Evolutionary conservation across 208 protist species (phyloP).

Genomic region (Vickermania spadyakhi): DNA sequence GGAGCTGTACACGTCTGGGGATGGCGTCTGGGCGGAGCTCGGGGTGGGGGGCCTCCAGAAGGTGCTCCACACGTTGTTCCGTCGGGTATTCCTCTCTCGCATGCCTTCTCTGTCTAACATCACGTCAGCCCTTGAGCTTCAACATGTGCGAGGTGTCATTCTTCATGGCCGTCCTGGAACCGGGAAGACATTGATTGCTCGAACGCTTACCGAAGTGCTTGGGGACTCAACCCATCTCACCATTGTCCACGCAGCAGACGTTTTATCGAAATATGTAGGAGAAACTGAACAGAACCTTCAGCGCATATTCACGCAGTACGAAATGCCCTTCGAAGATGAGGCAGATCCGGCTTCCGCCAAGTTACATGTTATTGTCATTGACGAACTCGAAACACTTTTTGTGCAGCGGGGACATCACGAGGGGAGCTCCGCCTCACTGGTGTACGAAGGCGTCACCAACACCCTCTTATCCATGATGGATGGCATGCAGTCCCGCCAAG

Average conservation of each 20-base stretch:
- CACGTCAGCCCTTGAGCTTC: conserved; percentile 77
- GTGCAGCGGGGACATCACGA: conserved; percentile 84
- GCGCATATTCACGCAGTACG: conserved; percentile 91
- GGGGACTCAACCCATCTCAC: conserved; percentile 71
- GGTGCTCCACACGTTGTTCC: conserved; percentile 95
- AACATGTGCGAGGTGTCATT: conserved; percentile 97
- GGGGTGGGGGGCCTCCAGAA: conserved; percentile 94
- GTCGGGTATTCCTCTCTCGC: conserved; percentile 97
- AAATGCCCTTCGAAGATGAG: conserved; percentile 13
- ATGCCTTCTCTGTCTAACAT: conserved; percentile 81
- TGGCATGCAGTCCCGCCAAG: conserved; percentile 63
- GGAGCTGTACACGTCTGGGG: conserved; percentile 27
- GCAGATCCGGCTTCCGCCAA: conserved; percentile 1
- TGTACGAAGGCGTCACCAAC: conserved; percentile 99
- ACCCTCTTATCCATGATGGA: conserved; percentile 95
- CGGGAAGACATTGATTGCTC: conserved; percentile 99
- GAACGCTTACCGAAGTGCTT: conserved; percentile 97
- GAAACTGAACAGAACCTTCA: conserved; percentile 99
- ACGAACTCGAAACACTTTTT: conserved; percentile 99
- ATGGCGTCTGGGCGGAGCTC: conserved; percentile 48
- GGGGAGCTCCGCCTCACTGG: conserved; percentile 91
- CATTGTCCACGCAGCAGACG: conserved; percentile 94
- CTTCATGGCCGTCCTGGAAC: conserved; percentile 99
- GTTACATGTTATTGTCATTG: conserved; percentile 99
- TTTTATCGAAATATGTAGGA: conserved; percentile 99